Evolutionary conservation across 2,329 filamentous ascomycete species (phyloP), one percentile per base, ranked within the genome.

Genomic region (Scedosporium boydii): DNA sequence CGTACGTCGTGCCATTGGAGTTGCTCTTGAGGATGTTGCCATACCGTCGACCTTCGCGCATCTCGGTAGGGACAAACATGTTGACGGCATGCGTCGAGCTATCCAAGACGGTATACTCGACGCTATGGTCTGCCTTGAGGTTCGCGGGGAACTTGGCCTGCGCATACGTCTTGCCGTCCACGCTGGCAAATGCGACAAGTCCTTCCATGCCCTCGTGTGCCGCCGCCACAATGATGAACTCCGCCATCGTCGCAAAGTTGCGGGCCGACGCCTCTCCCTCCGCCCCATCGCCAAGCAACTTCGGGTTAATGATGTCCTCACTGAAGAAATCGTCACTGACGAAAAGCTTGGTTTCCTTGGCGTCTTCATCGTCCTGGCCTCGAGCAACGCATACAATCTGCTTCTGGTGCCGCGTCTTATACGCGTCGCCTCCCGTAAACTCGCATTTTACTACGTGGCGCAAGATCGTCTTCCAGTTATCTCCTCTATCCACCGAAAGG

Each of bases 11-110:
- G 61, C 95, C 95, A 71, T 99, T 98, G 69, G 92, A 97, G 78
- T 99, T 99, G 71, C 92, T 97, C 83, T 98, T 99, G 75, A 99
- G 86, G 68, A 99, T 91, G 26, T 89, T 88, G 44, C 95, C 95
- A 68, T 90, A 92, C 64, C 89, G 84, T 59, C 83, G 84, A 18
- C 85, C 87, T 59, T 79, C 72, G 3, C 78, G 78, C 48, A 82
- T 82, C 69, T 89, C 88, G 48, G 91, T 90, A 0, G 89, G 92
- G 57, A 98, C 93, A 70, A 98, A 96, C 63, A 99, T 77, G 76
- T 98, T 98, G 63, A 99, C 83, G 1, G 95, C 90, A 73, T 98
- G 93, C 0, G 92, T 96, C 1, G 91, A 95, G 74, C 93, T 97
- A 72, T 97, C 93, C 34, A 99, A 81, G 3, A 98, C 90, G 0